These are phyloP conservation scores for Neurospora africana DNA, from an alignment of 495 filamentous ascomycete genomes.

Conservation along the genomic window DNA sequence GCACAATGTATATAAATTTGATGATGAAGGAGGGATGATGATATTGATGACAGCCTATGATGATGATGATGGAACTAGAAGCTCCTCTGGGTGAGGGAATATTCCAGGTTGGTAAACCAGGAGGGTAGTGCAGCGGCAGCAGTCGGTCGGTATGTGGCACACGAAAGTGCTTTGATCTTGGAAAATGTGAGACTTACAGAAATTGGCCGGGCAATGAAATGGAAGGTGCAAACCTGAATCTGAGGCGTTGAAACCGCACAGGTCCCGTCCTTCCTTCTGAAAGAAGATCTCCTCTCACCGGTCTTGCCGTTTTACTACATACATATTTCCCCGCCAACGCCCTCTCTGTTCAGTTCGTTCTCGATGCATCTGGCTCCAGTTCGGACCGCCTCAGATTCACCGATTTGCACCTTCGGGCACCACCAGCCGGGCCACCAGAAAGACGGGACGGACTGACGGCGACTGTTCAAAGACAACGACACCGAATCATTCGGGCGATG, in stretches of 20 bases:
- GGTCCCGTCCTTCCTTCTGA: not conserved
- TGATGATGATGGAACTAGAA: not conserved
- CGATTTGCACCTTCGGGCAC: not conserved
- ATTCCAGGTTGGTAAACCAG: not conserved
- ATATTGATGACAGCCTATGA: not conserved
- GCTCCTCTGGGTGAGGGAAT: not conserved
- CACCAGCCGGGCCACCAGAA: not conserved
- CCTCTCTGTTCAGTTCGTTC: not conserved
- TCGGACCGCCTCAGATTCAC: not conserved
- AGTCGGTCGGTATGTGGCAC: not conserved
- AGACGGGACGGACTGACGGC: not conserved
- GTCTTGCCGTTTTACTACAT: not conserved
- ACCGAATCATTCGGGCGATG: not conserved
- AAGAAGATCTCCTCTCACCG: not conserved
- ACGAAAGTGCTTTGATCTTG: not conserved
- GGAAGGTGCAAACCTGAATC: not conserved
- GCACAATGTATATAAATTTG: not conserved
- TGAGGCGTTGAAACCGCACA: not conserved
- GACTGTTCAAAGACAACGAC: not conserved
- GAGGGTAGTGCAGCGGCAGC: not conserved
- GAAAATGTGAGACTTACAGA: not conserved
- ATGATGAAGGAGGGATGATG: not conserved
- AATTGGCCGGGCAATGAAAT: not conserved
- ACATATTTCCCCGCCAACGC: too few relatives aligned
- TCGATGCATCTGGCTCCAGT: not conserved